A percentile compares a stretch with the other conserved stretches of the same genome.
Conservation (phyloP, 352 stramenopile genomes). For the Phytophthora pisi region DNA sequence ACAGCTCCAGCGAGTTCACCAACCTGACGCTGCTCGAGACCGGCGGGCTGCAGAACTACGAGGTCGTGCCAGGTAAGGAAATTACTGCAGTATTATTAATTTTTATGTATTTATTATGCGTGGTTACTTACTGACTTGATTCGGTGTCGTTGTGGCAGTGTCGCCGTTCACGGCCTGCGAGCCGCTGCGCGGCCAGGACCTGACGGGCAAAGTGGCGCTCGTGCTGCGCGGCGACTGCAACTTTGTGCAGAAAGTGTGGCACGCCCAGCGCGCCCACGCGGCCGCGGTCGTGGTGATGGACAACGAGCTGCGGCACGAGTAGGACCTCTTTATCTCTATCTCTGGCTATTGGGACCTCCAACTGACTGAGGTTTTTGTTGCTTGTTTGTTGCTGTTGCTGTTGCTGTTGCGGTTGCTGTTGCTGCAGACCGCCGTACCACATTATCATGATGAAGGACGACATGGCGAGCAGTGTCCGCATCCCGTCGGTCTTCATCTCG, state of each 20-base stretch:
- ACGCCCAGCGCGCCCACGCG: slow-evolving; percentile 68
- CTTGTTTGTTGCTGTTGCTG: not conserved
- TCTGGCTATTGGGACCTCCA: too few species aligned
- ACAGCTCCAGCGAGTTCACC: slow-evolving; percentile 76
- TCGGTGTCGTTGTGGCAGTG: slow-evolving; percentile 25
- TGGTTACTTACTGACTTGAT: slow-evolving; percentile 5
- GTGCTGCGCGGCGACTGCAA: slow-evolving; percentile 78
- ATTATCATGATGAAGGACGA: slow-evolving; percentile 90
- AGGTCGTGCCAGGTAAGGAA: slow-evolving; percentile 51
- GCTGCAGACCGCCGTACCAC: slow-evolving; percentile 63
- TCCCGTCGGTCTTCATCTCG: slow-evolving; percentile 78
- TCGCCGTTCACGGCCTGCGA: slow-evolving; percentile 70
- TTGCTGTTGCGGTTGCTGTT: not conserved
- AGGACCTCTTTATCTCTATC: not conserved
- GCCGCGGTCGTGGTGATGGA: slow-evolving; percentile 81
- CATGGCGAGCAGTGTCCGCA: slow-evolving; percentile 62
- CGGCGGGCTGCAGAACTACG: slow-evolving; percentile 31
- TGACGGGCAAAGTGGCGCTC: slow-evolving; percentile 73
- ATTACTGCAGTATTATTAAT: not conserved
- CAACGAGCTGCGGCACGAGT: slow-evolving; percentile 61
- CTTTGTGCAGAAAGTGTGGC: slow-evolving; percentile 62
- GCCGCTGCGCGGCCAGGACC: slow-evolving; percentile 46
- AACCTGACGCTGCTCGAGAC: slow-evolving; percentile 55
- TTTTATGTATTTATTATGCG: not conserved
- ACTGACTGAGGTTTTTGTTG: not conserved